Evolutionary conservation across 495 filamentous ascomycete genomes (phyloP), one percentile per base, ranked within the genome.

Genomic region (Xylaria curta): DNA sequence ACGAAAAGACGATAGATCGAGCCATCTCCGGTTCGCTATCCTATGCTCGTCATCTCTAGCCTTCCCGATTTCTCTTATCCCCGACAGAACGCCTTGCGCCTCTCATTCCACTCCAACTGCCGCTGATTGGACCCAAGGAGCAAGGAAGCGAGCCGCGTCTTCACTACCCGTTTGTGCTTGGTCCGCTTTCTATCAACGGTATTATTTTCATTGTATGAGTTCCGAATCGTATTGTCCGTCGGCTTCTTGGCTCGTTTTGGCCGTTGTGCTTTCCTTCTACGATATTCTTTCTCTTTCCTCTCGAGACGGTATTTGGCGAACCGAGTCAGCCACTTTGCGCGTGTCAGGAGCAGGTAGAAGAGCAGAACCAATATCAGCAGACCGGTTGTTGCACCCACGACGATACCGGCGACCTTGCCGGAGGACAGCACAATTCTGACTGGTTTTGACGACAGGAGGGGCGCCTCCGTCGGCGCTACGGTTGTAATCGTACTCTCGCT

Each of bases 321-420:
- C 42, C 49, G 46, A 15, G 17, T 24, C 51, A 56, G 1, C 69
- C 59, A 71, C 9, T 56, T 47, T 12, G 12, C 26, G 28, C 69
- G 69, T n/a, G 36, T 71, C 10, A 71, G 33, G 31, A 58, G 8
- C 31, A 71, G 10, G 40, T 71, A 71, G 40, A 66, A 28, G 40
- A 71, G 31, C 24, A 66, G n/a, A 13, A 66, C 40, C 6, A 71
- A 24, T 10, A 71, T 19, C 12, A 71, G 42, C 3, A 71, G 13
- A 19, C 69, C 62, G n/a, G 17, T 8, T 17, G 59, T 24, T 51
- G 42, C 24, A 17, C 69, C 62, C 12, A 59, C 6, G 5, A 71
- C 51, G 17, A 60, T 64, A 1, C 61, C 69, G 26, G 42, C 42
- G 21, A 71, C 66, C 15, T 58, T 26, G 17, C 40, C 38, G 5